Percentiles rank a stretch among this genome's conserved stretches.
These are phyloP conservation scores for Fraxinus baroniana DNA, from an alignment of 305 asterid genomes.

Conservation along the genomic window DNA sequence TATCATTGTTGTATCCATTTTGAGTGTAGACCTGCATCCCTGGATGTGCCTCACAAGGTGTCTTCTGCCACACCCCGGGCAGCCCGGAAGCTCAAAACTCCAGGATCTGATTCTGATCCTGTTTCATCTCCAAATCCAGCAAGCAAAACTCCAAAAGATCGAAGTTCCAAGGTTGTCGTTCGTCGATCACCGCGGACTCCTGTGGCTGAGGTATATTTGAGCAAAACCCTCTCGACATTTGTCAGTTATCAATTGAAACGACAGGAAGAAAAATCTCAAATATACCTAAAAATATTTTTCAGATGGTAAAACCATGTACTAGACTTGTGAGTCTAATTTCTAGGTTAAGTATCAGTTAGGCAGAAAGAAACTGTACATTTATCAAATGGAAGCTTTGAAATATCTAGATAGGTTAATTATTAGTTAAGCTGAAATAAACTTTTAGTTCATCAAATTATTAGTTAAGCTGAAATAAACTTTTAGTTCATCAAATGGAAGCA, in stretches of 20 bases:
- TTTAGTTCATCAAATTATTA: neutral
- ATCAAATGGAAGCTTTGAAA: neutral
- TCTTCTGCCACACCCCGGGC: constrained; percentile 55
- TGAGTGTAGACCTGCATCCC: constrained; percentile 50
- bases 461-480: neutral
- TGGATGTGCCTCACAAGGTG: constrained; percentile 61
- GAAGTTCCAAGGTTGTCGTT: constrained; percentile 62
- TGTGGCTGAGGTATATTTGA: constrained; percentile 54
- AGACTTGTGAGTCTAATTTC: neutral
- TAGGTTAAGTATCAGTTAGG: neutral
- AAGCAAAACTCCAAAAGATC: constrained; percentile 55
- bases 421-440: neutral
- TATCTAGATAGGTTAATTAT: neutral
- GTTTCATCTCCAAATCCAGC: constrained; percentile 52
- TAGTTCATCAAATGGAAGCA: neutral
- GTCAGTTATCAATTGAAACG: neutral
- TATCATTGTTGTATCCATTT: neutral
- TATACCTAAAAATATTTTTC: neutral
- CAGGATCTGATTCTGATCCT: constrained; percentile 48
- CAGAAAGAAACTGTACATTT: neutral
- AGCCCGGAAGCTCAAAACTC: constrained; percentile 55
- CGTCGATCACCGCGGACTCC: constrained; percentile 76
- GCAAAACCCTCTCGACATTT: neutral
- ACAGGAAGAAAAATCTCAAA: neutral
- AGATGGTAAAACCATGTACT: neutral